Evolutionary conservation across 768 basidiomycete species (phyloP).

Genomic region (Naganishia vaughanmartiniae): DNA sequence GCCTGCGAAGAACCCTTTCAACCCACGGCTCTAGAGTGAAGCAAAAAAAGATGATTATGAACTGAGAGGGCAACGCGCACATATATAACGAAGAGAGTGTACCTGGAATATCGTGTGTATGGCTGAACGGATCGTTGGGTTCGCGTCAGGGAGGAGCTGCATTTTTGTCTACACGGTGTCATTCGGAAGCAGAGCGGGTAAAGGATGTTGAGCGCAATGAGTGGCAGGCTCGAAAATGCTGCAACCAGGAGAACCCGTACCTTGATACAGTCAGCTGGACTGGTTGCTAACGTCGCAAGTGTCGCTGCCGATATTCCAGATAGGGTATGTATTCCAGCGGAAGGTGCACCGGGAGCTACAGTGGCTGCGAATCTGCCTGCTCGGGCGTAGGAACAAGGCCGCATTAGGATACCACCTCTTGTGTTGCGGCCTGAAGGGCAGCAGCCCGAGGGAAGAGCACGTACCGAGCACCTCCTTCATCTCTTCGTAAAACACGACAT

Average conservation of each 20-base stretch:
- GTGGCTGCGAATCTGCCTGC: constrained; percentile 14
- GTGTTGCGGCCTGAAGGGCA: neutral
- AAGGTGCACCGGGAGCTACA: constrained; percentile 43
- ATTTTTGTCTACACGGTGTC: constrained; percentile 70
- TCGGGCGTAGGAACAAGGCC: neutral
- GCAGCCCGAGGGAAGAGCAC: constrained; percentile 39
- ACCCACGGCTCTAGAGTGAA: constrained; percentile 67
- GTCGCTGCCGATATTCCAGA: constrained; percentile 75
- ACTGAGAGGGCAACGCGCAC: too few relatives aligned
- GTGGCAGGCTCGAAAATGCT: neutral
- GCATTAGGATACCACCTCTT: constrained; percentile 6
- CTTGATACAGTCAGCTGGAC: constrained; percentile 93
- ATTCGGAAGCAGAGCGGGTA: constrained; percentile 24
- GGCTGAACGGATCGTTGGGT: constrained; percentile 69
- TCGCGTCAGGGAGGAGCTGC: constrained; percentile 80
- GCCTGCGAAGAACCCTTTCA: constrained; percentile 80
- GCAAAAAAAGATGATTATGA: constrained; percentile 9
- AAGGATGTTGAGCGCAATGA: neutral
- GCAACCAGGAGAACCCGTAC: constrained; percentile 52
- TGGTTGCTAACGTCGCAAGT: constrained; percentile 78
- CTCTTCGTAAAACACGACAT: constrained; percentile 81
- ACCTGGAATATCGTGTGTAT: constrained; percentile 68
- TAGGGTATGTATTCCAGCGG: constrained; percentile 47
- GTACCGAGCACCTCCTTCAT: constrained; percentile 72
- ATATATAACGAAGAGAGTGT: too few relatives aligned